These are phyloP conservation scores for Choiromyces venosus DNA, from an alignment of 495 filamentous ascomycete species.

Conservation along the genomic window DNA sequence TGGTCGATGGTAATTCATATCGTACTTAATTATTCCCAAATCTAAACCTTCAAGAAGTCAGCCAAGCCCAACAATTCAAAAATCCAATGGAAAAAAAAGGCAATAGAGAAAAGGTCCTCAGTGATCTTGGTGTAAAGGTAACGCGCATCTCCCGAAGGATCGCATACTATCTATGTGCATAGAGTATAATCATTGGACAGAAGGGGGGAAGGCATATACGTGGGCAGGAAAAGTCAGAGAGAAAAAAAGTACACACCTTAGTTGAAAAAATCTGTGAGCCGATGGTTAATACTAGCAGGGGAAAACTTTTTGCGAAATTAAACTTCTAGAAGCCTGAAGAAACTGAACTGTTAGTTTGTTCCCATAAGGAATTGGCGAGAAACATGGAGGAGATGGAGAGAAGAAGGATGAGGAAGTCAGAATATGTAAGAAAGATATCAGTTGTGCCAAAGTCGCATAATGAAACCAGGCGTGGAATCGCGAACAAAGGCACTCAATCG, in stretches of 20 bases:
- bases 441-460: constrained; percentile 58
- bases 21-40: background rate
- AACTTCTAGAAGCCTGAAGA: background rate
- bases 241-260: background rate
- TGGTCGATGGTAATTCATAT: background rate
- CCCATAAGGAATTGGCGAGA: background rate
- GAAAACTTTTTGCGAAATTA: background rate
- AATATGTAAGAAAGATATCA: constrained; percentile 99
- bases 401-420: constrained; percentile 53
- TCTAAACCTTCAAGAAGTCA: background rate
- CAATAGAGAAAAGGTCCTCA: constrained; percentile 50
- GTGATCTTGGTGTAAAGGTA: constrained; percentile 80
- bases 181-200: constrained; percentile 66
- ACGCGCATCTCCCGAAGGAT: constrained; percentile 56
- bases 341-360: background rate
- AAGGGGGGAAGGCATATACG: constrained; percentile 14
- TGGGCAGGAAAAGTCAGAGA: background rate
- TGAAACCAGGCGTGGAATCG: constrained; percentile 82
- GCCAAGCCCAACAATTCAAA: background rate
- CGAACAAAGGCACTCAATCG: constrained; percentile 74
- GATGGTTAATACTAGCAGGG: background rate
- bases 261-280: background rate
- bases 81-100: constrained; percentile 1
- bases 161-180: constrained; percentile 85
- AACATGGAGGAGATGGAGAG: background rate